A percentile compares a stretch with the other conserved stretches of the same genome.
Conservation (phyloP, 2,329 filamentous ascomycete species). For the Penicillium vulpinum region DNA sequence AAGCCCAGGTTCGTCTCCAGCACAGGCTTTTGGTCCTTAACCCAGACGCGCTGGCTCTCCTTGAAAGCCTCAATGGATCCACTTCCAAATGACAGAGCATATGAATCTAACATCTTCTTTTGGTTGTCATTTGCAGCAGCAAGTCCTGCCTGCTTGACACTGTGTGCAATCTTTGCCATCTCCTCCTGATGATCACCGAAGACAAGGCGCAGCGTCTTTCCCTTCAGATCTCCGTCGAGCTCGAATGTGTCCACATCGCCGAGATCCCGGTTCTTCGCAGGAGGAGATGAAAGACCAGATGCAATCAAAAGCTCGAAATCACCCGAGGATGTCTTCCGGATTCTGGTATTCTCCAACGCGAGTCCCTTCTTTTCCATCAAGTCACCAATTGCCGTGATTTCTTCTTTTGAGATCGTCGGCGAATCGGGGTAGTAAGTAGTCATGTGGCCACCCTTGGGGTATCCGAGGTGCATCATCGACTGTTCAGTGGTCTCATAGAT, state of each 20-base stretch:
- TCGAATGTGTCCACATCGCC: conserved; percentile 64
- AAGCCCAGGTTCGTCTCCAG: conserved; percentile 82
- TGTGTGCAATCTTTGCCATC: conserved; percentile 67
- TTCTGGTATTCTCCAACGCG: conserved; percentile 72
- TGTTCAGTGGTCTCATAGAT: conserved; percentile 69
- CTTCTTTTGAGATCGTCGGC: conserved; percentile 68
- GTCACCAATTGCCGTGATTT: conserved; percentile 70
- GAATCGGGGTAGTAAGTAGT: conserved; percentile 82
- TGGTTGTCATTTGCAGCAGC: conserved; percentile 73
- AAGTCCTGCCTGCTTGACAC: conserved; percentile 66
- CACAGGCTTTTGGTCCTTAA: conserved; percentile 76
- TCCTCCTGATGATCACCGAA: conserved; percentile 74
- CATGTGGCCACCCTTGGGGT: conserved; percentile 71
- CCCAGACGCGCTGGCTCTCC: conserved; percentile 77
- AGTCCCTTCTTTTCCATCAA: conserved; percentile 72
- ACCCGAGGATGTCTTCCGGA: conserved; percentile 65
- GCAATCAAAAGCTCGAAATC: conserved; percentile 74
- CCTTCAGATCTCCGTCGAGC: conserved; percentile 61
- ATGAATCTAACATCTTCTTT: conserved; percentile 70
- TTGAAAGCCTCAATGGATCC: conserved; percentile 78
- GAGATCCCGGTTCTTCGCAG: conserved; percentile 65
- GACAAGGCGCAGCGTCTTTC: conserved; percentile 68
- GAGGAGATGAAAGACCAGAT: conserved; percentile 63
- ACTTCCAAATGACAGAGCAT: conserved; percentile 70
- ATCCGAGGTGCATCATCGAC: conserved; percentile 72